Evolutionary conservation across 177 flowering plant genomes (phyloP), one percentile per base, ranked within the genome.

Genomic region (Vitis hybrid): DNA sequence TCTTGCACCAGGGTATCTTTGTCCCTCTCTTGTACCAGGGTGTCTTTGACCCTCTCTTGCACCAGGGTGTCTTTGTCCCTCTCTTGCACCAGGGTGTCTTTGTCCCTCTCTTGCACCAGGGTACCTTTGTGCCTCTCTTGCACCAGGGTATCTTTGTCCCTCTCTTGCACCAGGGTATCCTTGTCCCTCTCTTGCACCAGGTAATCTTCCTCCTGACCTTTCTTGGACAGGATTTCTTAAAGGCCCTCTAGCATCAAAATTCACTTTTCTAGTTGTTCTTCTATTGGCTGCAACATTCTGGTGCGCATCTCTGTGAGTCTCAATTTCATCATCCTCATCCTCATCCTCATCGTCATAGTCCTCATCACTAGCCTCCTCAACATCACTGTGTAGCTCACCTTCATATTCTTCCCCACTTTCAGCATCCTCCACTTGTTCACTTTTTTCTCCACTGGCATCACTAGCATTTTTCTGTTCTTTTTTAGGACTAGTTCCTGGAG

Each of bases 301-400:
- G 1, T 7, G 51, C 52, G 8, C 66, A 51, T 48, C 69, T 21
- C 21, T 51, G 3, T 56, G 64, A 67, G 64, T 65, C 58, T 75
- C 74, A n/a, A 73, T 56, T 12, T 66, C 75, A 22, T 70, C 76
- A 11, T 60, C 68, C 3, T 56, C 78, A 56, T 76, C 82, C 62
- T 76, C 84, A 59, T 59, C 78, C 39, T 83, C 85, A 64, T 74
- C 70, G 65, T 60, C 77, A 22, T 82, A 77, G 0, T 55, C 51
- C 1, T 61, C 80, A 66, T 48, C 45, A 33, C 45, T 33, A 33
- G 8, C 45, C 45, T 33, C 45, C 5, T 33, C 45, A 33, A 5
- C 45, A 33, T 33, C 45, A 0, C 45, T 33, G 45, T 33, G 5
- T 14, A 56, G 53, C 14, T 48, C 76, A 16, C 29, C 67, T 33